Evolutionary conservation across 192 early-diverging fungal genomes (phyloP), one percentile per base, ranked within the genome.

Genomic region (Rhizophagus sp.): DNA sequence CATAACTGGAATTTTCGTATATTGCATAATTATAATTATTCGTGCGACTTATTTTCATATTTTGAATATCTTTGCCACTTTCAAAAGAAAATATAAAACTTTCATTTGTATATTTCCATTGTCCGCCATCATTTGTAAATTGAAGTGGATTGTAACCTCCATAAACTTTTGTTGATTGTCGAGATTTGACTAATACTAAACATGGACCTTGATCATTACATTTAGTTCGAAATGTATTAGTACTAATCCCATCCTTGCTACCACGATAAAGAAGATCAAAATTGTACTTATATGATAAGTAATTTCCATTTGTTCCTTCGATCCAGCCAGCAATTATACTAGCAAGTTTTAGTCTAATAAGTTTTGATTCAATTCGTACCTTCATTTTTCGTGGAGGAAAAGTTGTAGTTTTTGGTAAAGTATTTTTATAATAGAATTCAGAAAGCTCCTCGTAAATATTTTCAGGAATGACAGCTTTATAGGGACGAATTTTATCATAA

Each of bases 181-280:
- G 41, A 44, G 3, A 1, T 44, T 44, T 44, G 41, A 44, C 1
- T 44, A 44, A 44, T 44, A 44, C 41, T 44, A 44, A 10, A 10
- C 41, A 44, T 10, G 8, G 10, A 44, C 41, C 41, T 44, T 44
- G 41, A 11, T 44, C 7, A 44, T 44, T 44, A 7, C 41, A 44
- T 44, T 44, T 44, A 44, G 41, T 10, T 10, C 41, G 6, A 8
- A 44, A 44, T 44, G 41, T 33, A 6, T 36, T 44, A 44, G 9
- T 9, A 44, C 10, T 63, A n/a, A 30, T 30, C 12, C 75, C 75
- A 76, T 76, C 41, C 25, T 15, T 30, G 0, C 24, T 63, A 30
- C 57, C 33, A 34, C 75, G 52, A 41, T 63, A 62, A 36, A 76
- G 75, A 39, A 76, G 62, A 19, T 19, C 19, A 64, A 76, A 76